These are phyloP conservation scores for Zygosaccharomyces sapae DNA, from an alignment of 1,139 yeast species.

Conservation along the genomic window DNA sequence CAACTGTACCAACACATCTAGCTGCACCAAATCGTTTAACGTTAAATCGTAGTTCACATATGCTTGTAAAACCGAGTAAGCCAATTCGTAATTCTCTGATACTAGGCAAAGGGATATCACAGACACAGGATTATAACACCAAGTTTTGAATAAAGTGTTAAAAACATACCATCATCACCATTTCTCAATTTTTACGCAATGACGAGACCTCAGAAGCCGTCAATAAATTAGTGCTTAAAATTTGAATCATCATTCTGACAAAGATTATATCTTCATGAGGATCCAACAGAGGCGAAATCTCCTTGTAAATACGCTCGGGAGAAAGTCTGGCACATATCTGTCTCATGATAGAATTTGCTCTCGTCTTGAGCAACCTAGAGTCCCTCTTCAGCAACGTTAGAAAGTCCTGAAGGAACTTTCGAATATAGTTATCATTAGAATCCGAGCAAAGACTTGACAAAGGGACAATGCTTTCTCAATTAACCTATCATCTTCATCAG, in stretches of 20 bases:
- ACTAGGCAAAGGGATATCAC: constrained; percentile 79
- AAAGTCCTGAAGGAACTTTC: constrained; percentile 69
- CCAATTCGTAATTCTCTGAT: constrained; percentile 86
- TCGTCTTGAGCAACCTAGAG: constrained; percentile 55
- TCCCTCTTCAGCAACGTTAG: constrained; percentile 65
- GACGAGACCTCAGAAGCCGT: constrained; percentile 77
- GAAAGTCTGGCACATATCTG: constrained; percentile 77
- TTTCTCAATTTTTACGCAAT: constrained; percentile 65
- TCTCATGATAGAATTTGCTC: constrained; percentile 82
- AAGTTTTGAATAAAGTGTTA: constrained; percentile 73
- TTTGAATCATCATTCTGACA: constrained; percentile 77
- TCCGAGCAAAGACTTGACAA: constrained; percentile 70
- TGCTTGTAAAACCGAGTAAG: constrained; percentile 71
- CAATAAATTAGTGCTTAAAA: constrained; percentile 79
- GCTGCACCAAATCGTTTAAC: constrained; percentile 65
- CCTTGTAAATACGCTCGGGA: constrained; percentile 78
- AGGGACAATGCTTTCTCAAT: constrained; percentile 61
- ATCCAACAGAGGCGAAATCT: constrained; percentile 72
- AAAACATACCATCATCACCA: constrained; percentile 70
- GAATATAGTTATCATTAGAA: constrained; percentile 74
- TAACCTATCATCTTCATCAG: constrained; percentile 83
- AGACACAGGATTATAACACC: constrained; percentile 93
- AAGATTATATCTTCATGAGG: constrained; percentile 63
- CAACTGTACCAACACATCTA: constrained; percentile 75
- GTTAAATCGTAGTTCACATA: constrained; percentile 67